Conservation (phyloP, 208 protist genomes). For the Crithidia fasciculata region DNA sequence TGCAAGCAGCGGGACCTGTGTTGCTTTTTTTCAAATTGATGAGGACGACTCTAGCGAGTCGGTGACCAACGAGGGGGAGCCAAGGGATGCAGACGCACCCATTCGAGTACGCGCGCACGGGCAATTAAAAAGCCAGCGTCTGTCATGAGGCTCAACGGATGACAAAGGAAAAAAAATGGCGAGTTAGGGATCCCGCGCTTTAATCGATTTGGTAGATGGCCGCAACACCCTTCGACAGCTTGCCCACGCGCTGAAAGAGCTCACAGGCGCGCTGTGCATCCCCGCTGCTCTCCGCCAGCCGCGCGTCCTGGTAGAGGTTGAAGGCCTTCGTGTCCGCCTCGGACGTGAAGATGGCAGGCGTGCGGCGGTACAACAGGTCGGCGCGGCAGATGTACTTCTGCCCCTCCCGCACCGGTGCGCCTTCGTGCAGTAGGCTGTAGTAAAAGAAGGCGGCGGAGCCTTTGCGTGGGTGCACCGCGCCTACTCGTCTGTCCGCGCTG, state of each 20-base stretch:
- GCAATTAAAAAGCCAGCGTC: no score
- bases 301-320: constrained; percentile 75
- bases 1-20: no score
- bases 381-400: constrained; percentile 90
- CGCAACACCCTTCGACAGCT: constrained; percentile 77
- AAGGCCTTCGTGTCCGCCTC: constrained; percentile 73
- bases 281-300: constrained; percentile 72
- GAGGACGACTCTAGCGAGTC: no score
- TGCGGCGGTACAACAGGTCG: constrained; percentile 82
- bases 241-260: constrained; percentile 74
- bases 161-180: no score
- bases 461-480: constrained; percentile 61
- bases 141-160: no score
- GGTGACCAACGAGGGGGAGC: no score
- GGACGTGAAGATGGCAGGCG: constrained; percentile 69
- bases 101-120: no score
- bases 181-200: no score
- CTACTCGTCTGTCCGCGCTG: constrained; percentile 46
- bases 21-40: no score
- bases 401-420: constrained; percentile 64
- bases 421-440: constrained; percentile 89
- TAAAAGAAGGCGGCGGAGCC: constrained; percentile 87
- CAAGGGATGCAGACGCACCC: no score
- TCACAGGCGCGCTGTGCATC: constrained; percentile 72
- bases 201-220: constrained; percentile 83